Evolutionary conservation across 2,329 filamentous ascomycete species (phyloP).

Genomic region (Pyrenochaeta sp.): DNA sequence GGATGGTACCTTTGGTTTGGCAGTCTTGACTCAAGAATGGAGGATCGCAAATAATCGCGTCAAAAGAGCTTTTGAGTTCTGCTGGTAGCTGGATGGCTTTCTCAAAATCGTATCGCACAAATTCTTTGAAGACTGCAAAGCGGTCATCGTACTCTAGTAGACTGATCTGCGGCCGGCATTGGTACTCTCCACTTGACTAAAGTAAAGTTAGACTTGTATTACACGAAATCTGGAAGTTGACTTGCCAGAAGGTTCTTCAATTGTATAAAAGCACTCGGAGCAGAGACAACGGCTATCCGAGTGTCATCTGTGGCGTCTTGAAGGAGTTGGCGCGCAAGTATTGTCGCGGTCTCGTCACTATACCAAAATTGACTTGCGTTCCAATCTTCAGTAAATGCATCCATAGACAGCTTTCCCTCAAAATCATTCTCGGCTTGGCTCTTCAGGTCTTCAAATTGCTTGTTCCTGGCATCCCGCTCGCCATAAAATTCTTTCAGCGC

Average conservation of each 20-base stretch:
- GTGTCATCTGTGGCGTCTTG: slow-evolving; percentile 64
- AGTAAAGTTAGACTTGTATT: background rate
- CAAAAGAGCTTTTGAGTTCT: slow-evolving; percentile 68
- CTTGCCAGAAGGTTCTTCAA: slow-evolving; percentile 73
- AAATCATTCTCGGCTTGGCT: slow-evolving; percentile 65
- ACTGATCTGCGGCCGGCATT: slow-evolving; percentile 62
- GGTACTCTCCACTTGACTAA: slow-evolving; percentile 41
- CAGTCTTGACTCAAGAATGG: slow-evolving; percentile 83
- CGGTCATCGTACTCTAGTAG: slow-evolving; percentile 78
- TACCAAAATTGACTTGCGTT: slow-evolving; percentile 88
- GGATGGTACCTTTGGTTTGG: slow-evolving; percentile 73
- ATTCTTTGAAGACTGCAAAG: slow-evolving; percentile 77
- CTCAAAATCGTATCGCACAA: slow-evolving; percentile 76
- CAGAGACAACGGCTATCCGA: slow-evolving; percentile 73
- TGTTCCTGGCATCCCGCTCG: slow-evolving; percentile 71
- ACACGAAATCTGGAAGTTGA: background rate
- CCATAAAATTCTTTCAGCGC: slow-evolving; percentile 77
- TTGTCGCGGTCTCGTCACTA: slow-evolving; percentile 72
- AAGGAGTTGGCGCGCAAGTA: slow-evolving; percentile 71
- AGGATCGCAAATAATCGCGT: slow-evolving; percentile 77
- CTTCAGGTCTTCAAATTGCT: slow-evolving; percentile 73
- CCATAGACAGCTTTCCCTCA: slow-evolving; percentile 64
- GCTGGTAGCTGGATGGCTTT: slow-evolving; percentile 70
- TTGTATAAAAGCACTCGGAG: slow-evolving; percentile 79
- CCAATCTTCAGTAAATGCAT: slow-evolving; percentile 80